These are phyloP conservation scores for Diaporthe eres DNA, from an alignment of 2,329 filamentous ascomycete species.

Conservation along the genomic window DNA sequence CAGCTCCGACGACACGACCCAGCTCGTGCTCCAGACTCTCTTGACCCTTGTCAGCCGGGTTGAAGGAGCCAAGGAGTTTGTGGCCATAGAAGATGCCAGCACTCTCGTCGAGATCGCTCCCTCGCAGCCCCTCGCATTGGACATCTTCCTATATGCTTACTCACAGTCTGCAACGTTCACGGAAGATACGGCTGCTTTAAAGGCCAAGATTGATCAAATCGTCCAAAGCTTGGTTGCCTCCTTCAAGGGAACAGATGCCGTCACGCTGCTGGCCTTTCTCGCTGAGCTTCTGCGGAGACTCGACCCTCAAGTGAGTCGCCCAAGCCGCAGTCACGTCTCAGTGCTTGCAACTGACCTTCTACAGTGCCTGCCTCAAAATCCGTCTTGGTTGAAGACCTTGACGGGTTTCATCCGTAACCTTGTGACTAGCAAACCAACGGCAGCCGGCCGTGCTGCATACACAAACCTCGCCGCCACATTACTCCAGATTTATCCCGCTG, in stretches of 20 bases:
- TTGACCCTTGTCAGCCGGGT: conserved; percentile 67
- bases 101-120: conserved; percentile 71
- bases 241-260: conserved; percentile 72
- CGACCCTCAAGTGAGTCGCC: conserved; percentile 59
- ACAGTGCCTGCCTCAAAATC: conserved; percentile 63
- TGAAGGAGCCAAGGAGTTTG: conserved; percentile 64
- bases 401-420: conserved; percentile 66
- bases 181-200: conserved; percentile 51
- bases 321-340: neutral
- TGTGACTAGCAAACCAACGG: conserved; percentile 67
- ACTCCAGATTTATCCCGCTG: conserved; percentile 66
- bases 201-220: conserved; percentile 60
- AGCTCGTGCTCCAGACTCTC: conserved; percentile 69
- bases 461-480: conserved; percentile 71
- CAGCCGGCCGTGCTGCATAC: conserved; percentile 69
- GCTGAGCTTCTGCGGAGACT: conserved; percentile 65
- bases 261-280: conserved; percentile 72
- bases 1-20: conserved; percentile 67
- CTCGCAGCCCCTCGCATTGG: conserved; percentile 65
- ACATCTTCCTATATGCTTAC: conserved; percentile 71
- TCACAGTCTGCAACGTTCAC: conserved; percentile 59
- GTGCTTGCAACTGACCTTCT: conserved; percentile 27
- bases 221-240: conserved; percentile 64
- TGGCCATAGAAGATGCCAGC: conserved; percentile 65
- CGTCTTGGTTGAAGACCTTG: conserved; percentile 67